phyloP scores from a whole-genome alignment of 164 flowering plant species.

The Aristolochia contorta region DNA sequence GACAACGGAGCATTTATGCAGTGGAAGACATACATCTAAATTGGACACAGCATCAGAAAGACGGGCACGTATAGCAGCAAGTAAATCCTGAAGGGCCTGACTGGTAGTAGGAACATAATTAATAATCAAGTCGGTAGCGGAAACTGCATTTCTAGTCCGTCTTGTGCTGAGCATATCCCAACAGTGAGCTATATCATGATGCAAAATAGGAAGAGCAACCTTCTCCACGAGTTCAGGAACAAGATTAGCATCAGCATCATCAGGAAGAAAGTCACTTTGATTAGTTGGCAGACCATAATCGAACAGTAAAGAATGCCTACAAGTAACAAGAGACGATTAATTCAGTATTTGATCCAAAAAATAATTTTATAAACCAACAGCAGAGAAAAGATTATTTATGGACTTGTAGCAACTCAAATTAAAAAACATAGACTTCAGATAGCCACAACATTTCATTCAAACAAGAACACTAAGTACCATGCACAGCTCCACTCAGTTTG shows the following conservation, averaged over 20 bases:
- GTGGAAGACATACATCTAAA: conserved; percentile 37
- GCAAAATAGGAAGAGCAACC: conserved; percentile 82
- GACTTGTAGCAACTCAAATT: no score
- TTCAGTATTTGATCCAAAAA: no score
- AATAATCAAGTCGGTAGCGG: conserved; percentile 59
- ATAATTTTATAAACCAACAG: no score
- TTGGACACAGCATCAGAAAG: conserved; percentile 60
- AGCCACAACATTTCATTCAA: no score
- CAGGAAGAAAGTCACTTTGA: conserved; percentile 35
- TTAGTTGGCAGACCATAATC: conserved; percentile 64
- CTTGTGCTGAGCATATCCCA: conserved; percentile 88
- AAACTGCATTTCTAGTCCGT: conserved; percentile 70
- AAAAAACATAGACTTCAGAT: no score
- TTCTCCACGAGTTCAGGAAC: conserved; percentile 81
- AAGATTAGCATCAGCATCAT: conserved; percentile 78
- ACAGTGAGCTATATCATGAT: conserved; percentile 72
- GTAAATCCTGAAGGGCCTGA: conserved; percentile 54
- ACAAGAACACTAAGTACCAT: no score
- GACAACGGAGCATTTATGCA: background rate
- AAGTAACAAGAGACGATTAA: conserved; percentile 2
- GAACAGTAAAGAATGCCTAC: conserved; percentile 76
- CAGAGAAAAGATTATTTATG: no score
- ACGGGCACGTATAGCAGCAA: conserved; percentile 55
- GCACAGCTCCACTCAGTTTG: no score
- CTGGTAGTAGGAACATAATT: conserved; percentile 59